phyloP scores from a whole-genome alignment of 75 land plant species.

The Picea sitchensis region DNA sequence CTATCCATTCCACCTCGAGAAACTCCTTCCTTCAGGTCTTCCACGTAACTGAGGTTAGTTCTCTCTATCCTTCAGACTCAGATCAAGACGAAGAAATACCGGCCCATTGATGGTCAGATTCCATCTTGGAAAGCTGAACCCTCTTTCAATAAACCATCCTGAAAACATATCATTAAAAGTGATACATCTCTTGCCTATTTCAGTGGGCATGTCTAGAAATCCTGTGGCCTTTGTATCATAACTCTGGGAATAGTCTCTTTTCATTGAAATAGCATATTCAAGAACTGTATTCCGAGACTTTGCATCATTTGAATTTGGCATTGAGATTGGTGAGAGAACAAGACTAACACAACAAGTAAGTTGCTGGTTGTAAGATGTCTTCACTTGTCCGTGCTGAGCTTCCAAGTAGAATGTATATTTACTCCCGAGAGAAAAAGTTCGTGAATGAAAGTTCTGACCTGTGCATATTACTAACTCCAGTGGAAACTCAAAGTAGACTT shows the following conservation, averaged over 20 bases:
- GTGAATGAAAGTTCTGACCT: conserved; percentile 37
- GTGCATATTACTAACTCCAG: conserved; percentile 43
- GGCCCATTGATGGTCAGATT: conserved; percentile 39
- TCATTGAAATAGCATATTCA: conserved; percentile 37
- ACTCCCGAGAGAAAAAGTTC: conserved; percentile 23
- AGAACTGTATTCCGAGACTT: conserved; percentile 6
- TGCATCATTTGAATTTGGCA: neutral
- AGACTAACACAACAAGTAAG: conserved; percentile 26
- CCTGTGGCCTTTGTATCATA: conserved; percentile 30
- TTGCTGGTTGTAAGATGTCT: conserved; percentile 29
- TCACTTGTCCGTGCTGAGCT: conserved; percentile 23
- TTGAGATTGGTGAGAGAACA: conserved; percentile 10
- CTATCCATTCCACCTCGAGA: neutral
- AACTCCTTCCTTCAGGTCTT: neutral
- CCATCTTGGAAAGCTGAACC: conserved; percentile 35
- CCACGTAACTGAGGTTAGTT: neutral
- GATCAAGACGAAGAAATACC: conserved; percentile 30
- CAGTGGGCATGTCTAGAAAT: conserved; percentile 13
- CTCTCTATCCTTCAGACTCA: conserved; percentile 14
- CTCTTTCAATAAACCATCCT: conserved; percentile 36
- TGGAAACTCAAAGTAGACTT: conserved; percentile 40
- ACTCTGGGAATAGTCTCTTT: conserved; percentile 31
- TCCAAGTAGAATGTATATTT: conserved; percentile 36
- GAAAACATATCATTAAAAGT: conserved; percentile 34
- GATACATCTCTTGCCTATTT: conserved; percentile 18